Conservation (phyloP, 169 alveolate genomes). For the Cryptosporidium meleagridis region DNA sequence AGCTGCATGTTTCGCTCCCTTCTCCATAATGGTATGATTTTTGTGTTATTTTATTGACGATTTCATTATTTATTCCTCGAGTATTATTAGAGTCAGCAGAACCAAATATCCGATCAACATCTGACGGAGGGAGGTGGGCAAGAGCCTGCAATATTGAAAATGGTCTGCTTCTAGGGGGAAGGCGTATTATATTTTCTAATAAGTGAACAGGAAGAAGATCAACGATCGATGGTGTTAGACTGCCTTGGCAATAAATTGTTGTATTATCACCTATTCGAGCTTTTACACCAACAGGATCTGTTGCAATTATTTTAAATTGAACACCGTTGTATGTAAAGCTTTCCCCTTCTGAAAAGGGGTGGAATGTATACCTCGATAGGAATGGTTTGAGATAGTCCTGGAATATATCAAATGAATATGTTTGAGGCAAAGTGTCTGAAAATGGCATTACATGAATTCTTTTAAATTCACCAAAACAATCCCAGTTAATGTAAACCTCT, state of each 20-base stretch:
- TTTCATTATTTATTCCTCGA: constrained; percentile 51
- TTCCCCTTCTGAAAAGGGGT: constrained; percentile 78
- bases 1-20: neutral
- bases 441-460: constrained; percentile 79
- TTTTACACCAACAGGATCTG: constrained; percentile 77
- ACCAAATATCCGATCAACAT: constrained; percentile 78
- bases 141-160: constrained; percentile 78
- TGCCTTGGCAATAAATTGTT: constrained; percentile 77
- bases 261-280: constrained; percentile 79
- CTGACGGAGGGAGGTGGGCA: constrained; percentile 79
- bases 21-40: constrained; percentile 28
- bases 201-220: constrained; percentile 78
- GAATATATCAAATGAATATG: constrained; percentile 77
- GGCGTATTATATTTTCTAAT: constrained; percentile 74
- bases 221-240: constrained; percentile 78
- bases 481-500: constrained; percentile 67
- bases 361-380: constrained; percentile 77
- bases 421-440: constrained; percentile 80
- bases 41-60: constrained; percentile 29
- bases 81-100: constrained; percentile 75
- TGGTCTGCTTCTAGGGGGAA: constrained; percentile 80
- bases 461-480: constrained; percentile 76
- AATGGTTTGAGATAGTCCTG: constrained; percentile 79
- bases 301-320: constrained; percentile 80
- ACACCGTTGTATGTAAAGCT: constrained; percentile 80